A percentile compares a stretch with the other conserved stretches of the same genome.
These are phyloP conservation scores for Cyphellophora attinorum DNA, from an alignment of 2,329 filamentous ascomycete species.

Conservation along the genomic window DNA sequence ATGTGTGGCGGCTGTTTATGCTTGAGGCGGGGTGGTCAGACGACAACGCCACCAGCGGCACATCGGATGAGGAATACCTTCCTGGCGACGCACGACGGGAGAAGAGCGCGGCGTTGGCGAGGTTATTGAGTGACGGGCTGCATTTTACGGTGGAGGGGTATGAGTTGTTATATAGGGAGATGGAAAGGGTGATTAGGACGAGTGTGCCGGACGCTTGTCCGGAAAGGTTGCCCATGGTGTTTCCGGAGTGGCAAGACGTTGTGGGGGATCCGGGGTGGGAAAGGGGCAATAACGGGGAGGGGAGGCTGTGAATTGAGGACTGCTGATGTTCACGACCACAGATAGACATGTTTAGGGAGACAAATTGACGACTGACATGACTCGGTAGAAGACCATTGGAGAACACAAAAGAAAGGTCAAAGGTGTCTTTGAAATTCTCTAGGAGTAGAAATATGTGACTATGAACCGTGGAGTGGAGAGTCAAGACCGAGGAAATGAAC, in stretches of 20 bases:
- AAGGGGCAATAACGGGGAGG: neutral
- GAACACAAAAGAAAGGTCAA: neutral
- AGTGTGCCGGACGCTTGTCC: constrained; percentile 48
- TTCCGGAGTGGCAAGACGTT: constrained; percentile 39
- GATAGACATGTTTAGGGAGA: neutral
- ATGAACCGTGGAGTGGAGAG: too few species aligned
- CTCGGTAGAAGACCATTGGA: neutral
- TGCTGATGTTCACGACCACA: neutral
- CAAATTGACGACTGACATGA: neutral
- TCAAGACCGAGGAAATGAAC: neutral
- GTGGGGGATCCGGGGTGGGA: neutral
- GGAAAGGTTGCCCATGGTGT: constrained; percentile 40
- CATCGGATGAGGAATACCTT: too few species aligned
- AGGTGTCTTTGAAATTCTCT: constrained; percentile 1
- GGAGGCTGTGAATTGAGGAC: neutral
- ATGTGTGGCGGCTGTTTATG: constrained; percentile 75
- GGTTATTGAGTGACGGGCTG: constrained; percentile 32
- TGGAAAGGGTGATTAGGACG: constrained; percentile 41
- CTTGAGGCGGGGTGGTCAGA: constrained; percentile 49
- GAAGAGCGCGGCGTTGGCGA: constrained; percentile 38
- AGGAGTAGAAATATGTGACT: constrained; percentile 1
- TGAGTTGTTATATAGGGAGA: constrained; percentile 42
- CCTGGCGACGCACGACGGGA: too few species aligned
- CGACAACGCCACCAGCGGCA: too few species aligned
- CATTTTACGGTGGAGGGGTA: constrained; percentile 52